Evolutionary conservation across 345 rosid species (phyloP), one percentile per base, ranked within the genome.

Genomic region (Salix koriyanagi): DNA sequence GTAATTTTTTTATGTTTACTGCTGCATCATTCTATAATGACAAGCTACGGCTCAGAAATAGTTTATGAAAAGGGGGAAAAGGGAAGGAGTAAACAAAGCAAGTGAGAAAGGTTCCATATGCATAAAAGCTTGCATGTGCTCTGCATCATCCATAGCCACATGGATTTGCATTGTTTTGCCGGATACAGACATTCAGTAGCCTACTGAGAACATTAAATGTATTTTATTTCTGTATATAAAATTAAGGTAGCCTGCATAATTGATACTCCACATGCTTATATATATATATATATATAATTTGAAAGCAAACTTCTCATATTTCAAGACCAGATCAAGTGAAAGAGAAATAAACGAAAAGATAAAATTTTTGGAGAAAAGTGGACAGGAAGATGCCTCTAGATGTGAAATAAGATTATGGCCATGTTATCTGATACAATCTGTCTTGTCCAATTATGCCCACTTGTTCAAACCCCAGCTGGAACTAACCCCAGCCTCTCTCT

Each of bases 401-500:
- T 79, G 79, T 67, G 79, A 68, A 54, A 72, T n/a, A 58, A 80
- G 82, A 46, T 13, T 37, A 5, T 82, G 85, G 76, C 69, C 78
- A 77, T 76, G 76, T 70, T 65, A 68, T 80, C 70, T 85, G 82
- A 86, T 82, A 77, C 86, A 75, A 82, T 87, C 85, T 85, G 87
- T 79, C 81, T 79, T 82, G 85, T 81, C 92, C 86, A 86, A 30
- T 81, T 83, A 73, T 86, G 89, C 74, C 87, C 85, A 84, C 86
- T 82, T 86, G 86, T 72, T 71, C 80, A 69, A 36, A 12, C n/a
- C 83, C 87, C 82, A 82, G 88, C 84, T 85, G 86, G 79, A 82
- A 52, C 81, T 75, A 70, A 65, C 82, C 75, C 79, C 83, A 69
- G 34, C 67, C 75, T 76, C 69, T 75, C 82, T 73, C 44, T 30